These are phyloP conservation scores for Spongospora subterranea DNA, from an alignment of 208 protist species.

Conservation along the genomic window DNA sequence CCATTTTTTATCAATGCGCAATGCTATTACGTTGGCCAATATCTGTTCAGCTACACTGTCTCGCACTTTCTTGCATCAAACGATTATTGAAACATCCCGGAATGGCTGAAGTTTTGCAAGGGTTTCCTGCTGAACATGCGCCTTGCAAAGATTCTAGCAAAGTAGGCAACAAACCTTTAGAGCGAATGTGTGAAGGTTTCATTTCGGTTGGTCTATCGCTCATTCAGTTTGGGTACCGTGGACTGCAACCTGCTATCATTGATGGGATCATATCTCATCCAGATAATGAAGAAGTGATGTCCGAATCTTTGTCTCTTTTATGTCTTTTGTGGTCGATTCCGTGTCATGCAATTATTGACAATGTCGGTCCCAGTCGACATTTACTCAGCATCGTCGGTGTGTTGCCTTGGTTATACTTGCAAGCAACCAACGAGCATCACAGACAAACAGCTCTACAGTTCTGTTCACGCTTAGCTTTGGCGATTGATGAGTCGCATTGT, in stretches of 20 bases:
- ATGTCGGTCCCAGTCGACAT: not conserved
- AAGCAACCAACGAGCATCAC: not conserved
- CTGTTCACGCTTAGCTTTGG: not conserved
- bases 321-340: not conserved
- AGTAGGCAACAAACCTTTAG: not conserved
- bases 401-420: not conserved
- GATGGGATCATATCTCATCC: not conserved
- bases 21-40: not conserved
- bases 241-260: not conserved
- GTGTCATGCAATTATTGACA: conserved; percentile 24
- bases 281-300: not conserved
- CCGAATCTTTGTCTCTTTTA: not conserved
- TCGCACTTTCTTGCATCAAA: not conserved
- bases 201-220: not conserved
- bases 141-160: not conserved
- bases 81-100: not conserved
- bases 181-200: not conserved
- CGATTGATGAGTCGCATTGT: not conserved
- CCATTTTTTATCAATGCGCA: not conserved
- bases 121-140: no score
- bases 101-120: not conserved
- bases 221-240: not conserved
- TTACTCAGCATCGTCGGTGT: not conserved
- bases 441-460: not conserved
- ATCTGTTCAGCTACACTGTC: not conserved